Base-by-base conservation (phyloP, 2,329 filamentous ascomycete species). In the Claviceps capensis region DNA sequence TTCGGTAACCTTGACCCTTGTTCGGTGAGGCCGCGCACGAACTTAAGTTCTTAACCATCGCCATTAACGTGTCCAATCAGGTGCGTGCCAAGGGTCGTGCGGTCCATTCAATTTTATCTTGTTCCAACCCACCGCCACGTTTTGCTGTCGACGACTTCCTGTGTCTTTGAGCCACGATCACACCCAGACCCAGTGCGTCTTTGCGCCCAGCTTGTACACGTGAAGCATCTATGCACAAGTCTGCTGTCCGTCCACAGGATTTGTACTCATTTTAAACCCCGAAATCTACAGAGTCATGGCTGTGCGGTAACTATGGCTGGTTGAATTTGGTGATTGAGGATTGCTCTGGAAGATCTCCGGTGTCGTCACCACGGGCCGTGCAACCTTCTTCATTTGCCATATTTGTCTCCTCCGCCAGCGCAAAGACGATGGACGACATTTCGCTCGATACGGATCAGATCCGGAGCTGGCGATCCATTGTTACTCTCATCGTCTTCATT, bases 401-500 rank as follows among this genome's bases (percentile, higher is more conserved):
- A 40, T n/a, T 2, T 16, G 8, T 43, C 48, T 41, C 3, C 19
- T 17, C 41, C n/a, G 41, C 8, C 26, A 4, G 36, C 19, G 16
- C 45, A 46, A 19, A 30, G 4, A 47, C 38, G 23, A 58, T 53
- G 53, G 55, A 50, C 44, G n/a, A 42, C 42, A 40, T 52, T 13
- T 49, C 51, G 2, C 37, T 55, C 7, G 54, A 59, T 41, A 64
- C 64, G 30, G 56, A 52, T 47, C 53, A 60, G 30, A 86, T 88
- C 59, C 75, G 65, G 51, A 65, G 77, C 53, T 87, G 83, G 83
- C 73, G 77, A 48, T 86, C 83, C 16, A 86, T 88, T 48, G 66
- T 87, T 52, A 86, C 83, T 0, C 71, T 88, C 37, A 67, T 88
- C 50, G 75, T 83, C 45, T 88, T 88, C 59, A 69, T 86, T 37